Conservation (phyloP, 805 yeast species). For the Suhomyces sp. region DNA sequence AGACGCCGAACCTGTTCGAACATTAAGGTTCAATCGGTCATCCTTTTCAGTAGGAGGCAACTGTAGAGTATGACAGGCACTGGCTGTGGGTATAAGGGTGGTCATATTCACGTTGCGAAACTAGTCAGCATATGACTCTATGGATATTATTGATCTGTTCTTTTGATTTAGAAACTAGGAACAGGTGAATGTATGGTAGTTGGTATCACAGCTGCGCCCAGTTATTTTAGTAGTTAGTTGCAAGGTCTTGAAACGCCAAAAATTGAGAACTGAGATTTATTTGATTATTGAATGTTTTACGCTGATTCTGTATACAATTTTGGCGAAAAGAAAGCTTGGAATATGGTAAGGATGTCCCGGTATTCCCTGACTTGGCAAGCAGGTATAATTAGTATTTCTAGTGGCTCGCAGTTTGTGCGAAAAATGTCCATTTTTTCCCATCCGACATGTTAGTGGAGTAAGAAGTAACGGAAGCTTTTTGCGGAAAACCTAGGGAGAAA, state of each 20-base stretch:
- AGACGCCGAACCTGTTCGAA: slow-evolving; percentile 68
- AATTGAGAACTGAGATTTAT: not conserved
- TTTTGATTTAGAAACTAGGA: not conserved
- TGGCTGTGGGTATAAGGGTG: slow-evolving; percentile 61
- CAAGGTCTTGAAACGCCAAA: not conserved
- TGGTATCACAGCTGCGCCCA: not conserved
- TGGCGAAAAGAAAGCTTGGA: not conserved
- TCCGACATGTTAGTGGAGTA: not conserved
- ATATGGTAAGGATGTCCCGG: not conserved
- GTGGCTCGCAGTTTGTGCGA: not conserved
- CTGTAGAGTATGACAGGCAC: slow-evolving; percentile 54
- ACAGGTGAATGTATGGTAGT: not conserved
- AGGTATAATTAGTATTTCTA: not conserved
- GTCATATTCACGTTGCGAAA: slow-evolving; percentile 41
- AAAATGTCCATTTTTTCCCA: not conserved
- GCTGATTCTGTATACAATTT: too few relatives aligned
- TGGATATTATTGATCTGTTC: not conserved
- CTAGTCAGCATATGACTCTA: not conserved
- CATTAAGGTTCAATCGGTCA: slow-evolving; percentile 52
- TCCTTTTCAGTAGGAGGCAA: slow-evolving; percentile 56
- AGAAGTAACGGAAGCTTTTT: not conserved
- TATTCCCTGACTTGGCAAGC: not conserved
- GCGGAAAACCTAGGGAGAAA: not conserved
- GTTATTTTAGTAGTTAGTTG: not conserved
- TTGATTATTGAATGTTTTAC: not conserved